Conservation (phyloP, 345 rosid species). For the Gossypium herbaceum region DNA sequence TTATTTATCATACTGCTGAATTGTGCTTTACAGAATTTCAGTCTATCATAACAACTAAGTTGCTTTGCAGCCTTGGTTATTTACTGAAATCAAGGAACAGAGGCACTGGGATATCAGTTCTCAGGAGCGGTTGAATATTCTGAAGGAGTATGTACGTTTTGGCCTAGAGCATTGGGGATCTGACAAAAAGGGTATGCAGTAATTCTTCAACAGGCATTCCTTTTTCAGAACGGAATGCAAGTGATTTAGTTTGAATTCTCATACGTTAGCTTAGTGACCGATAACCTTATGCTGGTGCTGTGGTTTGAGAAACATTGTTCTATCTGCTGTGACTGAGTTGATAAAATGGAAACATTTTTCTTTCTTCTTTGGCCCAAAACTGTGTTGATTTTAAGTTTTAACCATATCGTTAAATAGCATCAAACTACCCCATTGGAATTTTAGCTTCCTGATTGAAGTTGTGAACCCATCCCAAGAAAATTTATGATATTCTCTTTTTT, state of each 20-base stretch:
- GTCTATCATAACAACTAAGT: background rate
- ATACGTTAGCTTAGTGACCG: background rate
- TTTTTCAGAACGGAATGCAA: background rate
- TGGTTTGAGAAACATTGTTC: background rate
- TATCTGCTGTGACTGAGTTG: background rate
- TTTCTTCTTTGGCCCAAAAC: background rate
- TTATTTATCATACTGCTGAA: background rate
- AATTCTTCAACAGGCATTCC: background rate
- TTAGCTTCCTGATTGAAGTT: background rate
- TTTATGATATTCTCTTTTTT: background rate
- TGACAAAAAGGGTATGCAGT: slow-evolving; percentile 62
- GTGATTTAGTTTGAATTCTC: background rate
- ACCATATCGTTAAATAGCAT: background rate
- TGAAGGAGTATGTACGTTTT: slow-evolving; percentile 72
- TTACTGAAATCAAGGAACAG: slow-evolving; percentile 94
- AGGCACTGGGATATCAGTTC: slow-evolving; percentile 94
- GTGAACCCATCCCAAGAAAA: background rate
- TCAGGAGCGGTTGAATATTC: slow-evolving; percentile 68
- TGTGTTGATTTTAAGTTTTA: background rate
- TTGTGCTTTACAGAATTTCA: background rate
- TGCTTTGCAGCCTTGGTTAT: slow-evolving; percentile 87
- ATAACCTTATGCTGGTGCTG: background rate
- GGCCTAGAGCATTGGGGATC: slow-evolving; percentile 99
- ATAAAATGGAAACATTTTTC: background rate
- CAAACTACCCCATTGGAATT: background rate